These are phyloP conservation scores for Eucalyptus globulus DNA, from an alignment of 345 rosid genomes.

Conservation along the genomic window DNA sequence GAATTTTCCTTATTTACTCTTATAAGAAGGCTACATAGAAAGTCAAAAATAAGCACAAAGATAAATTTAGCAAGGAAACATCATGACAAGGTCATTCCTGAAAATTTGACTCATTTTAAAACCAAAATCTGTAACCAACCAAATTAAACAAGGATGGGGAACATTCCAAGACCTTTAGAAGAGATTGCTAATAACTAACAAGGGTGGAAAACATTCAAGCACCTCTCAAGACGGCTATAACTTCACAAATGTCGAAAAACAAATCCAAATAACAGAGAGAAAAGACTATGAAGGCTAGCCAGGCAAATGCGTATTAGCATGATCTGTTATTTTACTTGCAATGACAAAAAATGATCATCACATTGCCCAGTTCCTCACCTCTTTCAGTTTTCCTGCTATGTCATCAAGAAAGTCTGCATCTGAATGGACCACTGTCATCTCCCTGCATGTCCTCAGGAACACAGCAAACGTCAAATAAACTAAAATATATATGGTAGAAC, in stretches of 20 bases:
- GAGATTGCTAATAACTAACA: background rate
- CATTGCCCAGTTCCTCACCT: slow-evolving; percentile 28
- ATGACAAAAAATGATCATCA: background rate
- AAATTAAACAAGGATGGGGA: background rate
- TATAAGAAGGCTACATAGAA: background rate
- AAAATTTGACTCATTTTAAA: background rate
- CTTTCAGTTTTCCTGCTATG: slow-evolving; percentile 81
- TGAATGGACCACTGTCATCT: slow-evolving; percentile 88
- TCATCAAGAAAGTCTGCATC: slow-evolving; percentile 84
- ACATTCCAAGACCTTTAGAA: background rate
- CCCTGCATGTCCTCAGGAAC: slow-evolving; percentile 23
- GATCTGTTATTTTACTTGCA: background rate
- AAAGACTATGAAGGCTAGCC: background rate
- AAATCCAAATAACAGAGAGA: background rate
- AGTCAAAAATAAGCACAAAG: background rate
- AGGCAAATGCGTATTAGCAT: background rate
- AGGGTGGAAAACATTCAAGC: background rate
- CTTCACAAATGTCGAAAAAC: background rate
- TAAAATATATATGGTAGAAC: background rate
- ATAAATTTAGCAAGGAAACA: background rate
- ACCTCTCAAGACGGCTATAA: background rate
- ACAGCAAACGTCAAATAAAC: background rate
- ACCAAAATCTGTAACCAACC: background rate
- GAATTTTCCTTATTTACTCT: background rate
- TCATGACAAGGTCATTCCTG: background rate